Evolutionary conservation across 1,139 yeast genomes (phyloP).

Genomic region (Hyphopichia pseudoburtonii): DNA sequence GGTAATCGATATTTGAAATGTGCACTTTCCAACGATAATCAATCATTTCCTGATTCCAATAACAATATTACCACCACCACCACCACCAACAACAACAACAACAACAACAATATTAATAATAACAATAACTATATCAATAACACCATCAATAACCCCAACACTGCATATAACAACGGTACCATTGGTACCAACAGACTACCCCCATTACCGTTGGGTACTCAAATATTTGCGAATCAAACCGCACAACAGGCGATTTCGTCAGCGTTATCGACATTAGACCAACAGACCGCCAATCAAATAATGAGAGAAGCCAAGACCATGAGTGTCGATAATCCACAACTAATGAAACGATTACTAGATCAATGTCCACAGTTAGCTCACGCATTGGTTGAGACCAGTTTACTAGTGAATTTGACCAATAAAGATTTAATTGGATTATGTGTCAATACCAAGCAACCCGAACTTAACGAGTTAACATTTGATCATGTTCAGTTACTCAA

Average conservation of each 20-base stretch:
- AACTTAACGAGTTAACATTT: slow-evolving; percentile 42
- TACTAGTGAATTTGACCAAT: slow-evolving; percentile 58
- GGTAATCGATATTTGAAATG: slow-evolving; percentile 76
- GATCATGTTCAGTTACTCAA: slow-evolving; percentile 55
- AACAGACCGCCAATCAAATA: slow-evolving; percentile 52
- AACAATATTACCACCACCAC: slow-evolving; percentile 8
- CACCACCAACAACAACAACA: no score
- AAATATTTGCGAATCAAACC: slow-evolving; percentile 52
- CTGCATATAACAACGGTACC: no score
- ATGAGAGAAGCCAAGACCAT: slow-evolving; percentile 64
- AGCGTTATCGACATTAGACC: slow-evolving; percentile 58
- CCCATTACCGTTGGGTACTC: slow-evolving; percentile 49
- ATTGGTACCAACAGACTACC: slow-evolving; percentile 30
- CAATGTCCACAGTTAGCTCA: slow-evolving; percentile 79
- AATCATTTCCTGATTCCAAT: slow-evolving; percentile 9
- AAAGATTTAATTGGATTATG: slow-evolving; percentile 53
- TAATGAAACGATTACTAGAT: slow-evolving; percentile 62
- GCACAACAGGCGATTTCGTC: slow-evolving; percentile 63
- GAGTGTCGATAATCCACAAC: slow-evolving; percentile 59
- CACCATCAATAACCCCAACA: no score
- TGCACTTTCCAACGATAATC: slow-evolving; percentile 57
- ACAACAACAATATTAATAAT: no score
- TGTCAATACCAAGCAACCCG: slow-evolving; percentile 32
- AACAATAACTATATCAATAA: no score
- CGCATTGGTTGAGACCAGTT: slow-evolving; percentile 75